A percentile compares a stretch with the other conserved stretches of the same genome.
phyloP scores from a whole-genome alignment of 2,329 filamentous ascomycete genomes.

The Trichoderma semiorbis region DNA sequence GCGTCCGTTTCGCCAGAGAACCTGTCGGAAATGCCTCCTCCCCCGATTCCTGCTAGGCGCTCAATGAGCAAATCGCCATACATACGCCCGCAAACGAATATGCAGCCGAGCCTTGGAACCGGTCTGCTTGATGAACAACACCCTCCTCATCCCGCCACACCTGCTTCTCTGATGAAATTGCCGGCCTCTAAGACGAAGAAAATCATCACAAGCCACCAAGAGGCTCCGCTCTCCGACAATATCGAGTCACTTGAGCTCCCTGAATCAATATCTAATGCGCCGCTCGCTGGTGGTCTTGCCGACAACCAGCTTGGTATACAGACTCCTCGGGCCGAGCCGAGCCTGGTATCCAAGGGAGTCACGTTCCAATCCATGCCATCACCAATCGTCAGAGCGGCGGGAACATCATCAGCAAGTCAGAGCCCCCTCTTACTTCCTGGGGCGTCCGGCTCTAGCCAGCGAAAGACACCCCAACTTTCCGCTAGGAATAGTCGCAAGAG shows the following conservation, averaged over 20 bases:
- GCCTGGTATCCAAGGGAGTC: slow-evolving; percentile 47
- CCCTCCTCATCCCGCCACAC: slow-evolving; percentile 68
- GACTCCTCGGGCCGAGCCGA: slow-evolving; percentile 36
- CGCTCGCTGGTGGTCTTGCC: slow-evolving; percentile 28
- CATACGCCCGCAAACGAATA: slow-evolving; percentile 52
- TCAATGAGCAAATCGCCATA: slow-evolving; percentile 66
- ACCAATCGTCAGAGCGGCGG: slow-evolving; percentile 43
- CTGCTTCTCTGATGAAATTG: slow-evolving; percentile 82
- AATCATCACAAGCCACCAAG: slow-evolving; percentile 39
- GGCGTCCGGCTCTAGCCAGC: slow-evolving; percentile 43
- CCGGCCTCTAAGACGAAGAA: slow-evolving; percentile 53
- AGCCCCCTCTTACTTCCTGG: slow-evolving; percentile 61
- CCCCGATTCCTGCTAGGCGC: slow-evolving; percentile 62
- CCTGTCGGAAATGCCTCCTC: slow-evolving; percentile 63
- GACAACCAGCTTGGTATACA: slow-evolving; percentile 39
- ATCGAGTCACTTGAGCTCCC: slow-evolving; percentile 66
- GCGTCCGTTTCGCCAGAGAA: slow-evolving; percentile 63
- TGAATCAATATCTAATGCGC: slow-evolving; percentile 53
- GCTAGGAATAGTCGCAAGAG: slow-evolving; percentile 65
- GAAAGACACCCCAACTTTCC: slow-evolving; percentile 55
- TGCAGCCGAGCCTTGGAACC: slow-evolving; percentile 16
- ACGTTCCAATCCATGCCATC: slow-evolving; percentile 48
- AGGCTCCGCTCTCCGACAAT: slow-evolving; percentile 46
- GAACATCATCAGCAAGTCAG: slow-evolving; percentile 54
- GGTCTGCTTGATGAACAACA: slow-evolving; percentile 21